Conservation (phyloP, 805 yeast genomes). For the Lipomyces lipofer region DNA sequence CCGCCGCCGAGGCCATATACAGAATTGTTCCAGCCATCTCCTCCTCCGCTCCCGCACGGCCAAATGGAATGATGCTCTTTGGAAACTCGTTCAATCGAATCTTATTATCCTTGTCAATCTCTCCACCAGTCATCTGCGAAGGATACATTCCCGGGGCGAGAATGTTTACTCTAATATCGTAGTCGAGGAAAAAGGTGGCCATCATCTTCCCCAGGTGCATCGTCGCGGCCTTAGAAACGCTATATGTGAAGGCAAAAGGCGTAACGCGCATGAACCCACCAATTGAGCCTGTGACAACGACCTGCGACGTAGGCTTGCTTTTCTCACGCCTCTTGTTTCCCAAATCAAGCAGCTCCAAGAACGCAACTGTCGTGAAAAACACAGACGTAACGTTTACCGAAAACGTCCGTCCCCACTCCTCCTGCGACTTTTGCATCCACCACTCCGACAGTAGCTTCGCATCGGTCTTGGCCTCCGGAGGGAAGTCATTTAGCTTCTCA, state of each 20-base stretch:
- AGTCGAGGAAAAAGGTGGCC: constrained; percentile 25
- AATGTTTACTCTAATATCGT: constrained; percentile 58
- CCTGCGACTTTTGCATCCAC: constrained; percentile 19
- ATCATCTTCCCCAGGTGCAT: constrained; percentile 30
- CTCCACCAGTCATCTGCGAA: constrained; percentile 52
- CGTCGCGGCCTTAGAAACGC: constrained; percentile 31
- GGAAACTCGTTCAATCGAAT: constrained; percentile 42
- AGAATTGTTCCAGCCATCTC: constrained; percentile 70
- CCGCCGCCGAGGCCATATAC: constrained; percentile 67
- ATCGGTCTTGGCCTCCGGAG: constrained; percentile 19
- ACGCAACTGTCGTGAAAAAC: constrained; percentile 32
- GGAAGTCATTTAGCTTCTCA: constrained; percentile 3
- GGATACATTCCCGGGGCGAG: constrained; percentile 66
- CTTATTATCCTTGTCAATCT: constrained; percentile 39
- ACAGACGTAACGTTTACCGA: constrained; percentile 29
- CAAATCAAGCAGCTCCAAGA: constrained; percentile 26
- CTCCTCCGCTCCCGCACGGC: constrained; percentile 62
- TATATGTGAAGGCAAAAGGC: constrained; percentile 27
- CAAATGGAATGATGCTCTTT: constrained; percentile 52
- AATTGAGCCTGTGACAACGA: constrained; percentile 29
- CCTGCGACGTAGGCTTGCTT: constrained; percentile 25
- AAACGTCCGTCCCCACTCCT: constrained; percentile 29
- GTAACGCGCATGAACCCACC: constrained; percentile 29
- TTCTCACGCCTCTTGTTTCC: constrained; percentile 24
- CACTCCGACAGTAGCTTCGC: constrained; percentile 17